Evolutionary conservation across 306 rosid genomes (phyloP).

Genomic region (Sesbania bispinosa): DNA sequence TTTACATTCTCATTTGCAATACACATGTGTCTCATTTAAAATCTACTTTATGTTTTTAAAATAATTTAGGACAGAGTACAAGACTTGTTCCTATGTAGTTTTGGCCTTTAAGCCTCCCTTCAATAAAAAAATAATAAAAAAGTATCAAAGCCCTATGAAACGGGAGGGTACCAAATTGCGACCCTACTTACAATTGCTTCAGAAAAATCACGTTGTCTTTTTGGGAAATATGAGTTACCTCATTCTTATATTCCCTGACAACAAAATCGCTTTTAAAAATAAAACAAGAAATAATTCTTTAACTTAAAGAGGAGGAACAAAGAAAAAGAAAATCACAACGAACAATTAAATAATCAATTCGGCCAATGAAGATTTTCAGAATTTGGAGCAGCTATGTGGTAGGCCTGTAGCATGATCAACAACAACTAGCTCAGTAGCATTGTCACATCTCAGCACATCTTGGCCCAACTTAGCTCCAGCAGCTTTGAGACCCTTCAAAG

Average conservation of each 20-base stretch:
- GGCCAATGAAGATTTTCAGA: constrained; percentile 39
- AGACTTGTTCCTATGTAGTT: no score
- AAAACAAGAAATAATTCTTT: constrained; percentile 18
- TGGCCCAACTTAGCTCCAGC: constrained; percentile 95
- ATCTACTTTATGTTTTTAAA: no score
- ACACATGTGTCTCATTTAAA: no score
- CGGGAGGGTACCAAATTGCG: no score
- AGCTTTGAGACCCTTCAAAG: constrained; percentile 78
- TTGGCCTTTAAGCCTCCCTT: no score
- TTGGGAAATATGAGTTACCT: constrained; percentile 9
- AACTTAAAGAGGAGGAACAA: not conserved
- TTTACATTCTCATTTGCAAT: no score
- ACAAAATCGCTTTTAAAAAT: constrained; percentile 22
- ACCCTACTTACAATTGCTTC: constrained; percentile 11
- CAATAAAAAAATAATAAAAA: no score
- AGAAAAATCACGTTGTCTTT: not conserved
- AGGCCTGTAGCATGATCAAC: constrained; percentile 79
- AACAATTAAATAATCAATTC: constrained; percentile 22
- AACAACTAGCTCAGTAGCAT: constrained; percentile 64
- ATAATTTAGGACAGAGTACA: no score
- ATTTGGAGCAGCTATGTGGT: constrained; percentile 64
- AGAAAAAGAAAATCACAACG: not conserved
- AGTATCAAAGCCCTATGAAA: no score
- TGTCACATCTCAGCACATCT: constrained; percentile 76
- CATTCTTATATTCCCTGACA: constrained; percentile 25